These are phyloP conservation scores for Sisymbrium altissimum DNA, from an alignment of 345 rosid genomes.

Conservation along the genomic window DNA sequence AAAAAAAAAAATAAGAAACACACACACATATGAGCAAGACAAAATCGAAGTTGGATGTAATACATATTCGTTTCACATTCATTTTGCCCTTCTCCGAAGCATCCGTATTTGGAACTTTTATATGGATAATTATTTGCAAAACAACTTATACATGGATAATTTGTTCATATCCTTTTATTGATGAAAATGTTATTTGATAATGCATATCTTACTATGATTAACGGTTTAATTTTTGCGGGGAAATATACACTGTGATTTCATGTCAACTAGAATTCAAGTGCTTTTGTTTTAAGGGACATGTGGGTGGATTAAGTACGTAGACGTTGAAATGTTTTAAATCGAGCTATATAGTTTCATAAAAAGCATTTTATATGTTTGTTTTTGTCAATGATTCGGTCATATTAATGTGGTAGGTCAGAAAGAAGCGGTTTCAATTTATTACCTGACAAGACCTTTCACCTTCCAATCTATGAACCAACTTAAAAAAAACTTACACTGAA, in stretches of 20 bases:
- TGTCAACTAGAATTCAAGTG: background rate
- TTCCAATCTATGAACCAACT: background rate
- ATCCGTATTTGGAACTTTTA: too few species aligned
- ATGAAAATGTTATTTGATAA: background rate
- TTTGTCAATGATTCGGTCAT: conserved; percentile 9
- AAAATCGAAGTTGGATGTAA: too few species aligned
- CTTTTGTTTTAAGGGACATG: background rate
- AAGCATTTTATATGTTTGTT: background rate
- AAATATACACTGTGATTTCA: background rate
- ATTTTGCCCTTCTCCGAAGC: background rate
- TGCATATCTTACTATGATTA: background rate
- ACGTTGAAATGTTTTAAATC: conserved; percentile 3
- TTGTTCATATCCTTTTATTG: background rate
- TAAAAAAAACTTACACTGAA: background rate
- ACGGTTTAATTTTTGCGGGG: background rate
- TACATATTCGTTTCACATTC: too few species aligned
- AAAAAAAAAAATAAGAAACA: too few species aligned
- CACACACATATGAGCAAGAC: too few species aligned
- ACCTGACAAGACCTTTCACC: background rate
- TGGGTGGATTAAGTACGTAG: conserved; percentile 20
- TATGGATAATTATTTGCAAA: too few species aligned
- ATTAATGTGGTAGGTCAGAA: conserved; percentile 24
- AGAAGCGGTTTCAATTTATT: conserved; percentile 23
- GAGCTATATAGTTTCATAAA: background rate
- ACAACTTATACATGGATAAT: too few species aligned